phyloP scores from a whole-genome alignment of 202 grass and related monocot species.

The Sporobolus alterniflorus region DNA sequence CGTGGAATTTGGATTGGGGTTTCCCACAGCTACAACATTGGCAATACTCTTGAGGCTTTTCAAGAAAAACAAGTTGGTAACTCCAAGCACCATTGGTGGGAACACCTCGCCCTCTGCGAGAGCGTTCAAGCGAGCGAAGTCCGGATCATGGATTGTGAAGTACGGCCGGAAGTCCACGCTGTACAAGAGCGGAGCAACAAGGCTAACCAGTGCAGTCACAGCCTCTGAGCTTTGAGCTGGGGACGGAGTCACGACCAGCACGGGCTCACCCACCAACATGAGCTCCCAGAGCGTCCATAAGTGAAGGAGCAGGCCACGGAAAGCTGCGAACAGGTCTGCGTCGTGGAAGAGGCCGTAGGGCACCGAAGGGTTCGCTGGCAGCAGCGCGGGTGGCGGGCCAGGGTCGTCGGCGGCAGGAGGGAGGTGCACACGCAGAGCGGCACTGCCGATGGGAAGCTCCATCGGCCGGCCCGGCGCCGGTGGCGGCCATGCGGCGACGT shows the following conservation, averaged over 20 bases:
- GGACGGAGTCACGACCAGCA: slow-evolving; percentile 79
- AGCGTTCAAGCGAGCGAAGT: slow-evolving; percentile 81
- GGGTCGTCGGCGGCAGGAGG: slow-evolving; percentile 60
- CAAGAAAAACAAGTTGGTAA: slow-evolving; percentile 98
- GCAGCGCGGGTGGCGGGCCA: slow-evolving; percentile 41
- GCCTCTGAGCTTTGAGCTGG: slow-evolving; percentile 96
- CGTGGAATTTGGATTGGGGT: slow-evolving; percentile 71
- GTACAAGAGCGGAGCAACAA: slow-evolving; percentile 84
- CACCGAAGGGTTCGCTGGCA: slow-evolving; percentile 60
- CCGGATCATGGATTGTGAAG: slow-evolving; percentile 96
- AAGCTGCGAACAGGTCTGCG: slow-evolving; percentile 78
- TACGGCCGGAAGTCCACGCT: slow-evolving; percentile 90
- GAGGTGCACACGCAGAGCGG: slow-evolving; percentile 76
- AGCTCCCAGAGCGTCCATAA: slow-evolving; percentile 98
- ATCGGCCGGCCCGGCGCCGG: slow-evolving; percentile 62
- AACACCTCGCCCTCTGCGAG: slow-evolving; percentile 76
- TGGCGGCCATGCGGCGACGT: slow-evolving; percentile 84
- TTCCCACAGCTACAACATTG: slow-evolving; percentile 82
- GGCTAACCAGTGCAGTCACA: slow-evolving; percentile 85
- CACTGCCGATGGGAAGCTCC: slow-evolving; percentile 89
- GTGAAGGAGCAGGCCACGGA: slow-evolving; percentile 85
- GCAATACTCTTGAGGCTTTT: slow-evolving; percentile 82
- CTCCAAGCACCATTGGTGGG: slow-evolving; percentile 82
- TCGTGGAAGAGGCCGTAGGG: slow-evolving; percentile 92
- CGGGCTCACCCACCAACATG: slow-evolving; percentile 76